Base-by-base conservation (phyloP, 371 early-diverging fungal species). In the Nematocida ironsii region DNA sequence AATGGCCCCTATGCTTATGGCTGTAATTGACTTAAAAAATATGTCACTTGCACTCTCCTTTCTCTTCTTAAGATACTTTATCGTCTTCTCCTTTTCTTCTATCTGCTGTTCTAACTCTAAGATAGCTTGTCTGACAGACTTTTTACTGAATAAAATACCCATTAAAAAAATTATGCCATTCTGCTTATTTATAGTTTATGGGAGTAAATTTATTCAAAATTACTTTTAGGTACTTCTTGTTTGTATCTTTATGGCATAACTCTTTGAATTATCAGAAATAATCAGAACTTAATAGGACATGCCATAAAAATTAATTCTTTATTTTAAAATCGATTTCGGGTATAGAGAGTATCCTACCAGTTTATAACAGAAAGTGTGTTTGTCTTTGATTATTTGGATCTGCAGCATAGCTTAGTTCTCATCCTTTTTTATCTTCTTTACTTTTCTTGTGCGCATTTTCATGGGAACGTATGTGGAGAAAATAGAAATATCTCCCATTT, bases 401-500 rank as follows among this genome's bases (percentile, higher is more conserved):
- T 33, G 33, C 2, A 2, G 33, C 33, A 33, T 33, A 33, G 2
- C 33, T 33, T 33, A 18, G 52, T 47, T 6, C 16, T 68, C 52
- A 6, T 68, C 60, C 23, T 50, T 61, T 27, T 78, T 69, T 9
- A 39, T 11, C 52, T 45, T 68, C 33, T 67, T 69, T 39, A 44
- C 60, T 73, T 82, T 73, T 58, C 50, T 72, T 9, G 40, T 42
- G 27, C 84, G 71, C 25, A 72, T 61, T 20, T 44, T 56, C 44
- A 70, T 33, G 7, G 83, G 72, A 55, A 84, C 39, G 61, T 84
- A 84, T n/a, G 72, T 66, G 55, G 61, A 52, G 55, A 72, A 83
- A 3, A 61, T 3, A 45, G 83, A 82, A 25, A 84, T 73, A 61
- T 84, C 84, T 52, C 84, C 84, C 52, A 84, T 64, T 62, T 73